phyloP scores from a whole-genome alignment of 495 filamentous ascomycete species.

The Glarea lozoyensis region DNA sequence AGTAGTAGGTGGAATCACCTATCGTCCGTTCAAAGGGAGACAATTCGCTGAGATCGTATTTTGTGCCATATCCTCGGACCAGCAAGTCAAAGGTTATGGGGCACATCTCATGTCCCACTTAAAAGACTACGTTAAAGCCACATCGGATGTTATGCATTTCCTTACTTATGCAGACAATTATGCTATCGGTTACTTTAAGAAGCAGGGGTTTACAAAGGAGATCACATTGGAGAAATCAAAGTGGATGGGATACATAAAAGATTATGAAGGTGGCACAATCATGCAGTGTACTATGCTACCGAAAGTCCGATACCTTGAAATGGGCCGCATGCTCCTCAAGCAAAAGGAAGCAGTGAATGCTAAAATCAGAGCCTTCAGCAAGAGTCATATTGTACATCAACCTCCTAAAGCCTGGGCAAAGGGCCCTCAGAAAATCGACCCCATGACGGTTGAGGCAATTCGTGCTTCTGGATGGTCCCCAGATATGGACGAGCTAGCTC shows the following conservation, averaged over 20 bases:
- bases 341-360: conserved; percentile 91
- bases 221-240: conserved; percentile 83
- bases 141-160: conserved; percentile 95
- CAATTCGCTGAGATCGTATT: conserved; percentile 98
- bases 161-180: conserved; percentile 98
- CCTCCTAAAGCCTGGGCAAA: conserved; percentile 82
- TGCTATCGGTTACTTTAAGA: conserved; percentile 98
- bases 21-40: conserved; percentile 86
- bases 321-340: conserved; percentile 90
- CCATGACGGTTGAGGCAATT: conserved; percentile 72
- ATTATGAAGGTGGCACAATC: conserved; percentile 97
- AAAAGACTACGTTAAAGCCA: conserved; percentile 98
- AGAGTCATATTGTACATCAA: conserved; percentile 77
- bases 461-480: conserved; percentile 88
- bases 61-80: conserved; percentile 94
- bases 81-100: conserved; percentile 97
- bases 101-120: conserved; percentile 97
- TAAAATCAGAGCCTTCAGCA: conserved; percentile 88
- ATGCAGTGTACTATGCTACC: conserved; percentile 99
- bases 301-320: conserved; percentile 86
- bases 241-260: conserved; percentile 99
- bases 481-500: conserved; percentile 94
- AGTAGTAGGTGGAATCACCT: conserved; percentile 94
- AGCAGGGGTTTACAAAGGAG: conserved; percentile 98
- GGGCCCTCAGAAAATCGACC: conserved; percentile 62